Evolutionary conservation across 805 yeast genomes (phyloP).

Genomic region (Scheffersomyces coipomensis): DNA sequence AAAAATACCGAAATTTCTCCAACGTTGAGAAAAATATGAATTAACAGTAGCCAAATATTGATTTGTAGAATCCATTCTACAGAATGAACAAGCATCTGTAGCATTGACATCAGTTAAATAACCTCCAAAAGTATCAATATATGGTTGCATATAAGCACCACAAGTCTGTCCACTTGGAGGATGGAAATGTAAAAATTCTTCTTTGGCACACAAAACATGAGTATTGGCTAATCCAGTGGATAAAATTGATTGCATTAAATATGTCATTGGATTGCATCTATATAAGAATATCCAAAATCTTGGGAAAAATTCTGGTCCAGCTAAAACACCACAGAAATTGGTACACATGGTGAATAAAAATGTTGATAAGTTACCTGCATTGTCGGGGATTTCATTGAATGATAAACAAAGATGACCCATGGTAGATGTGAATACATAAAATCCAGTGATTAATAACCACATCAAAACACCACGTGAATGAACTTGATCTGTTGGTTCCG

Average conservation of each 20-base stretch:
- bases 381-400: slow-evolving; percentile 26
- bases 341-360: slow-evolving; percentile 29
- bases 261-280: slow-evolving; percentile 67
- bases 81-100: slow-evolving; percentile 52
- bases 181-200: too few species aligned
- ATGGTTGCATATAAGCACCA: slow-evolving; percentile 18
- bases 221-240: slow-evolving; percentile 23
- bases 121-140: slow-evolving; percentile 43
- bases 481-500: slow-evolving; percentile 44
- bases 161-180: slow-evolving; percentile 21
- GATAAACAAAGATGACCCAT: slow-evolving; percentile 27
- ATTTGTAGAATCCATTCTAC: slow-evolving; percentile 58
- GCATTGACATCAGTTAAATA: slow-evolving; percentile 40
- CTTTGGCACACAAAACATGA: slow-evolving; percentile 32
- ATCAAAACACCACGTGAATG: slow-evolving; percentile 33
- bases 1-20: slow-evolving; percentile 64
- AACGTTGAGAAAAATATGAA: slow-evolving; percentile 47
- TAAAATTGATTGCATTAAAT: slow-evolving; percentile 55
- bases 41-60: slow-evolving; percentile 48
- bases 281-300: slow-evolving; percentile 69
- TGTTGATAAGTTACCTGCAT: slow-evolving; percentile 28
- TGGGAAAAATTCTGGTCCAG: slow-evolving; percentile 26
- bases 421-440: slow-evolving; percentile 21
- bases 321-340: slow-evolving; percentile 34
- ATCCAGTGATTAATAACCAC: slow-evolving; percentile 27